These are phyloP conservation scores for Delitschia confertaspora DNA, from an alignment of 495 filamentous ascomycete species.

Conservation along the genomic window DNA sequence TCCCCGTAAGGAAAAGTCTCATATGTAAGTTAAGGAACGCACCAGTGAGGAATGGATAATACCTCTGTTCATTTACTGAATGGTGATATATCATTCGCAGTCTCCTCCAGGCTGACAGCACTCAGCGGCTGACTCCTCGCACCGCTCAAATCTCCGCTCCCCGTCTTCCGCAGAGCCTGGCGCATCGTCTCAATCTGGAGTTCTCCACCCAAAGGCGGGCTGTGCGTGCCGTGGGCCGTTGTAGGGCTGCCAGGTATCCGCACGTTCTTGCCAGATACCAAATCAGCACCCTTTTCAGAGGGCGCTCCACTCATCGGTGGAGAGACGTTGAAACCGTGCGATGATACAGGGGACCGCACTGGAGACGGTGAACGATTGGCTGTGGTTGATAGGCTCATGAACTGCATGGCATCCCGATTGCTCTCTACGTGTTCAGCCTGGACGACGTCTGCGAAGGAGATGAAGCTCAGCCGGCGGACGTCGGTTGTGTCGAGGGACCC, in stretches of 20 bases:
- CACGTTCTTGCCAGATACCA: constrained; percentile 40
- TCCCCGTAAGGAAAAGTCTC: no score
- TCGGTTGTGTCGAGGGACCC: constrained; percentile 64
- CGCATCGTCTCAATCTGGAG: constrained; percentile 84
- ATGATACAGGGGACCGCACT: constrained; percentile 59
- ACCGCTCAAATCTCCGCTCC: constrained; percentile 66
- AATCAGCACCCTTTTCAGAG: constrained; percentile 56
- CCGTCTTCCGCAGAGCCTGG: constrained; percentile 73
- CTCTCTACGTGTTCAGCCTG: constrained; percentile 69
- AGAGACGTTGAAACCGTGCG: constrained; percentile 47
- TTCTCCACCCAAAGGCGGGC: constrained; percentile 48
- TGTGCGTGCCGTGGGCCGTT: constrained; percentile 32
- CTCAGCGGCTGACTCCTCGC: constrained; percentile 54
- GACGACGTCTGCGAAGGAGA: constrained; percentile 92
- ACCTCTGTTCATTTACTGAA: constrained; percentile 26
- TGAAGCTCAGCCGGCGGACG: constrained; percentile 78
- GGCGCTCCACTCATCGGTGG: constrained; percentile 60
- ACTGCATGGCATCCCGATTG: constrained; percentile 53
- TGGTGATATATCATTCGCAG: constrained; percentile 26
- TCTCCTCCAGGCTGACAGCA: constrained; percentile 42
- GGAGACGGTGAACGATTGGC: constrained; percentile 65
- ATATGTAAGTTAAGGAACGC: no score
- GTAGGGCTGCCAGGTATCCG: constrained; percentile 40
- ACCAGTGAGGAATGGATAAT: no score
- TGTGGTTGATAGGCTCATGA: constrained; percentile 43